Evolutionary conservation across 2,329 filamentous ascomycete genomes (phyloP).

Genomic region (Aspergillus ruber): DNA sequence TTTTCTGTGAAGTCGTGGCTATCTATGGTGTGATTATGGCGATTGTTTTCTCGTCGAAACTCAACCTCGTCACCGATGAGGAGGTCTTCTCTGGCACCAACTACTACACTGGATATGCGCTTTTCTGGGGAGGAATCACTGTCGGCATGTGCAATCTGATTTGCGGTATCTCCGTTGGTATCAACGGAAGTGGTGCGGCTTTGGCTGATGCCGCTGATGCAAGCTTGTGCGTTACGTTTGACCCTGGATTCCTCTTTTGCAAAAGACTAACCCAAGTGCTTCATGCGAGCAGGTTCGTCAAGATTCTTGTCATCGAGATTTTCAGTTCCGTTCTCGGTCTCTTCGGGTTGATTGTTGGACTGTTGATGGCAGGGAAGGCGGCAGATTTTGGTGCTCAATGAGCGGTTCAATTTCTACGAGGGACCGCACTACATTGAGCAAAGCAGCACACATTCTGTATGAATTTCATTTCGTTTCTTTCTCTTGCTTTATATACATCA

Average conservation of each 20-base stretch:
- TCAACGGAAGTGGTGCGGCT: constrained; percentile 95
- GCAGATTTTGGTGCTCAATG: constrained; percentile 54
- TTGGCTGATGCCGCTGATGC: constrained; percentile 92
- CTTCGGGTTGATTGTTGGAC: constrained; percentile 90
- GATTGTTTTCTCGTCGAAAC: constrained; percentile 91
- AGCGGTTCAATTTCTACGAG: constrained; percentile 2
- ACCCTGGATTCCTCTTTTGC: background rate
- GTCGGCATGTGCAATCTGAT: constrained; percentile 94
- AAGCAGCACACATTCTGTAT: constrained; percentile 8
- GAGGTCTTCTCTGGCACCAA: constrained; percentile 66
- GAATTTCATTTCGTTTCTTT: constrained; percentile 15
- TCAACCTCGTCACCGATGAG: constrained; percentile 59
- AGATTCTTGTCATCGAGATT: constrained; percentile 98
- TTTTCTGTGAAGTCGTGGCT: constrained; percentile 99
- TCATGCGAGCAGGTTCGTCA: constrained; percentile 68
- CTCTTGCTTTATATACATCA: constrained; percentile 27
- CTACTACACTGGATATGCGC: constrained; percentile 89
- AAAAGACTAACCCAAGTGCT: constrained; percentile 1
- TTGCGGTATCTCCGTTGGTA: constrained; percentile 92
- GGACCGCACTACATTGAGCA: background rate
- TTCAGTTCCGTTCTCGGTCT: constrained; percentile 96
- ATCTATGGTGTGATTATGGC: constrained; percentile 99
- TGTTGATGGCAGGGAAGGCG: constrained; percentile 81
- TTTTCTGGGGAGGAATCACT: constrained; percentile 94
- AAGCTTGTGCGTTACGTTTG: constrained; percentile 60